Conservation (phyloP, 306 rosid species). For the Urtica urens region DNA sequence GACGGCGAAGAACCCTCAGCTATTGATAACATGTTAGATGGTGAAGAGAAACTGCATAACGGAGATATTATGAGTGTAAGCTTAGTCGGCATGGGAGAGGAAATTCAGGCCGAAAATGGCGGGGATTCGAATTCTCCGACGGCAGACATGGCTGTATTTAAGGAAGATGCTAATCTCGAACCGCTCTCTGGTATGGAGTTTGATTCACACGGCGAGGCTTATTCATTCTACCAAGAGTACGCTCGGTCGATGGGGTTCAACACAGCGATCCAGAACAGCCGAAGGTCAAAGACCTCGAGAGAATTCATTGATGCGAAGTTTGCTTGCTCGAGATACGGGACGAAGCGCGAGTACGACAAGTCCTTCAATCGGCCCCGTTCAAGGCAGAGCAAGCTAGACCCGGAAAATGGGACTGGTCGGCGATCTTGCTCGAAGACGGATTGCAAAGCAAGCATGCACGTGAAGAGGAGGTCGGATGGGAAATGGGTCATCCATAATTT, state of each 20-base stretch:
- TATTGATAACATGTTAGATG: constrained; percentile 62
- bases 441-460: constrained; percentile 99
- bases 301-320: constrained; percentile 98
- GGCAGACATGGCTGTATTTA: constrained; percentile 52
- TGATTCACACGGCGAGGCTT: constrained; percentile 90
- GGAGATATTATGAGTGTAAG: constrained; percentile 55
- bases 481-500: constrained; percentile 97
- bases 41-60: constrained; percentile 66
- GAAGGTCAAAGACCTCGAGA: constrained; percentile 92
- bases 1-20: constrained; percentile 67
- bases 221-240: constrained; percentile 97
- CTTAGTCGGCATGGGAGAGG: constrained; percentile 50
- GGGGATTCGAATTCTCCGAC: constrained; percentile 72
- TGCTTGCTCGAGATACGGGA: constrained; percentile 97
- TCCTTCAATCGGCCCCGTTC: constrained; percentile 76
- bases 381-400: constrained; percentile 83
- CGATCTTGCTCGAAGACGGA: constrained; percentile 95
- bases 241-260: constrained; percentile 97
- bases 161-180: constrained; percentile 91
- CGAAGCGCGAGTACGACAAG: constrained; percentile 91
- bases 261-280: constrained; percentile 96
- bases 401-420: constrained; percentile 81
- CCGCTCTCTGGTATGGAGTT: constrained; percentile 99
- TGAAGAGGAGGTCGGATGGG: constrained; percentile 92
- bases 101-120: constrained; percentile 48